Evolutionary conservation across 2,329 filamentous ascomycete species (phyloP).

Genomic region (Pyrenophora graminea): DNA sequence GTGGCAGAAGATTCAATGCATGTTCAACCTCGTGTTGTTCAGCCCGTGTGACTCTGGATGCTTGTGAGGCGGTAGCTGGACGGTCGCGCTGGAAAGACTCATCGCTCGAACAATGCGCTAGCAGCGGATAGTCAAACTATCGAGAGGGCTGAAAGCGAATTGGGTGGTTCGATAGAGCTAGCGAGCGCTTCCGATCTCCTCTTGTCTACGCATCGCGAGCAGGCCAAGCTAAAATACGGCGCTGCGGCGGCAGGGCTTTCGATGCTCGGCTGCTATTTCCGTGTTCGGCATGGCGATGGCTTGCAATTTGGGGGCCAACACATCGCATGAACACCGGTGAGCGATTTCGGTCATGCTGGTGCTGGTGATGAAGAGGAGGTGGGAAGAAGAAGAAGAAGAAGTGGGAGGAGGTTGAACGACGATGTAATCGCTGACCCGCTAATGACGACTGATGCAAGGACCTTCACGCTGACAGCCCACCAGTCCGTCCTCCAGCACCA

Average conservation of each 20-base stretch:
- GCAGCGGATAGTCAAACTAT: too few relatives aligned
- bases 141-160: background rate
- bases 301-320: conserved; percentile 19
- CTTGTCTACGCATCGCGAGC: conserved; percentile 1
- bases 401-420: background rate
- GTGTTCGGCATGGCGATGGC: conserved; percentile 4
- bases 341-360: background rate
- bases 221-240: conserved; percentile 23
- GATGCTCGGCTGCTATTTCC: conserved; percentile 15
- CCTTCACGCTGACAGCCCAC: too few relatives aligned
- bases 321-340: background rate
- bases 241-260: conserved; percentile 10
- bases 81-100: too few relatives aligned
- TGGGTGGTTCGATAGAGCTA: background rate
- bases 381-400: too few relatives aligned
- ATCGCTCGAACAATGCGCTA: too few relatives aligned
- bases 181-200: background rate
- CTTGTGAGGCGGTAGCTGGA: background rate
- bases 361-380: background rate
- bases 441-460: background rate
- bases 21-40: conserved; percentile 8
- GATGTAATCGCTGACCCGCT: background rate
- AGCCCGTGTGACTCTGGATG: conserved; percentile 1
- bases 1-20: too few relatives aligned
- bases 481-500: too few relatives aligned